Evolutionary conservation across 2,329 filamentous ascomycete genomes (phyloP).

Genomic region (Fusarium sp.): DNA sequence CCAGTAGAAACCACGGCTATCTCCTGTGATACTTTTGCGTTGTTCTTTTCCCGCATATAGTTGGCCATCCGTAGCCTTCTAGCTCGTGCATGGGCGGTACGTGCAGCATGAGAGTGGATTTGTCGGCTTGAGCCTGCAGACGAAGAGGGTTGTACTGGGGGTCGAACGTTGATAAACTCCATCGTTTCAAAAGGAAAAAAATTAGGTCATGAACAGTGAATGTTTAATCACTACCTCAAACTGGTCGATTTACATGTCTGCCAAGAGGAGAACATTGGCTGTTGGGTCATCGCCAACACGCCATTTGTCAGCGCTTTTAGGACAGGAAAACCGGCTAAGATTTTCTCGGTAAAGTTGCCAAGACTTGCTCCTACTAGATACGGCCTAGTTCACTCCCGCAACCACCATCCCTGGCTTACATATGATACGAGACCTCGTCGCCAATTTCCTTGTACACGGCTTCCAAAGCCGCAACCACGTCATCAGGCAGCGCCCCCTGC

Average conservation of each 20-base stretch:
- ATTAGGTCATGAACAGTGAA: neutral
- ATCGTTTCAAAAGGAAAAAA: neutral
- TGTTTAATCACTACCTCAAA: neutral
- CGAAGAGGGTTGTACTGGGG: neutral
- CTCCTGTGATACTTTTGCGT: neutral
- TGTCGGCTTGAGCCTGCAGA: slow-evolving; percentile 8
- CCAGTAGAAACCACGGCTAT: neutral
- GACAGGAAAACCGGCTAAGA: neutral
- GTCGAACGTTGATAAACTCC: slow-evolving; percentile 21
- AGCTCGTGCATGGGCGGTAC: slow-evolving; percentile 18
- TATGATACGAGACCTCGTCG: slow-evolving; percentile 29
- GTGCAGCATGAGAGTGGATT: slow-evolving; percentile 25
- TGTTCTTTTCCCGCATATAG: neutral
- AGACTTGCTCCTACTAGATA: slow-evolving; percentile 30
- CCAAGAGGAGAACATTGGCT: neutral
- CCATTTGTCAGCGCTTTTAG: slow-evolving; percentile 18
- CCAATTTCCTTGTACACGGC: slow-evolving; percentile 31
- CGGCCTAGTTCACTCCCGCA: slow-evolving; percentile 1
- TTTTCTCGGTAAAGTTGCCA: slow-evolving; percentile 12
- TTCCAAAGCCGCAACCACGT: slow-evolving; percentile 44
- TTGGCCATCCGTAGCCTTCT: slow-evolving; percentile 4
- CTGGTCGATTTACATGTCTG: neutral
- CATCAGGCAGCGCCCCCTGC: slow-evolving; percentile 54
- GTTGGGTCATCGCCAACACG: neutral
- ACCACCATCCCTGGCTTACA: slow-evolving; percentile 3